Conservation (phyloP, 148 eudicot species). For the Camellia sinensis region DNA sequence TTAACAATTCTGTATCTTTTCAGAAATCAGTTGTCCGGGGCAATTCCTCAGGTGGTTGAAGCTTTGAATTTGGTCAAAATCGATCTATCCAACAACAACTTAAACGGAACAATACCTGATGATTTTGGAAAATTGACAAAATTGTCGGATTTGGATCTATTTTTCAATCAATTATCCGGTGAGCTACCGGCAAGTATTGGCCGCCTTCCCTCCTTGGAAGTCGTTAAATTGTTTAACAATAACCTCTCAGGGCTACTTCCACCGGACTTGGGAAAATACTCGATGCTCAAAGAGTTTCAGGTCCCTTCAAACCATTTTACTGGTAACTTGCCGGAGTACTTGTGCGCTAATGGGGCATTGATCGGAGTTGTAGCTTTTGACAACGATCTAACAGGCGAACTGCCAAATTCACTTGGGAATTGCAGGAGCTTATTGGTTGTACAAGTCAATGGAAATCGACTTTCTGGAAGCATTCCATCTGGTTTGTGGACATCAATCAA, state of each 20-base stretch:
- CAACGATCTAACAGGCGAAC: neutral
- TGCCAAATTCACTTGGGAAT: conserved; percentile 12
- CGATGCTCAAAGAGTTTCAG: neutral
- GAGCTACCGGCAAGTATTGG: neutral
- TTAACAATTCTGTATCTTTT: neutral
- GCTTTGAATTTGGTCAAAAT: neutral
- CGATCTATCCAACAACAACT: neutral
- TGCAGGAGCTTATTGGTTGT: neutral
- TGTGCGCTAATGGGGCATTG: conserved; percentile 1
- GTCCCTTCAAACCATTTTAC: neutral
- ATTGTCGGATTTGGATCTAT: neutral
- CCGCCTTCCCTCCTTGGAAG: neutral
- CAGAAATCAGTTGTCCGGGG: conserved; percentile 14
- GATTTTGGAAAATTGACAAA: neutral
- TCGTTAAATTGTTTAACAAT: neutral
- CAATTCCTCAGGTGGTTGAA: conserved; percentile 4
- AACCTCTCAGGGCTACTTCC: neutral
- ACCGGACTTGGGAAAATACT: neutral
- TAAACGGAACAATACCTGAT: neutral
- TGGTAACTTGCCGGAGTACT: neutral
- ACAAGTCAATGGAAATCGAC: neutral
- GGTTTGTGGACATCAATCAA: neutral
- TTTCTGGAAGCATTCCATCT: neutral
- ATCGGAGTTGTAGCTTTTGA: neutral
- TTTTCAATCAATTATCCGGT: neutral